Percentiles rank a stretch among this genome's conserved stretches.
Evolutionary conservation across 2,329 filamentous ascomycete genomes (phyloP).

Genomic region (Curvularia hawaiiensis): DNA sequence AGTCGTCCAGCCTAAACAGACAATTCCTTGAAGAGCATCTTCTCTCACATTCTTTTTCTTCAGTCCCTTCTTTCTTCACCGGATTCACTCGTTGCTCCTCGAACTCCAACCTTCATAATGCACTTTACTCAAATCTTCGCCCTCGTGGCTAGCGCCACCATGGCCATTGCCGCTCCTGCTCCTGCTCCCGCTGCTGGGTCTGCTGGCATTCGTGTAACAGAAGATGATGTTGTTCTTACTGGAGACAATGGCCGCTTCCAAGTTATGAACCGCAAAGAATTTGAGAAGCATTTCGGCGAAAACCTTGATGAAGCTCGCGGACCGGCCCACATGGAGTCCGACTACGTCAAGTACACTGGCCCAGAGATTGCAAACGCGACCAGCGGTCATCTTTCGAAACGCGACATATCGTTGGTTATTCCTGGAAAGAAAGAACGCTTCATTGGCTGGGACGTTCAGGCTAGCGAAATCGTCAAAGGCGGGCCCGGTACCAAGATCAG

Average conservation of each 20-base stretch:
- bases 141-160: slow-evolving; percentile 21
- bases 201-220: slow-evolving; percentile 16
- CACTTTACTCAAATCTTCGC: slow-evolving; percentile 22
- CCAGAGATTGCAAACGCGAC: slow-evolving; percentile 9
- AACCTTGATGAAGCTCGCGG: slow-evolving; percentile 19
- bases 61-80: background rate
- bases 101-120: slow-evolving; percentile 17
- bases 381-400: slow-evolving; percentile 19
- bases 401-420: slow-evolving; percentile 24
- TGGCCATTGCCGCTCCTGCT: slow-evolving; percentile 24
- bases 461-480: slow-evolving; percentile 46
- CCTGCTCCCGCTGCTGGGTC: slow-evolving; percentile 1
- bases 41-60: background rate
- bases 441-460: slow-evolving; percentile 49
- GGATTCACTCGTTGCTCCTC: slow-evolving; percentile 4
- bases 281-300: slow-evolving; percentile 23
- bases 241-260: slow-evolving; percentile 30
- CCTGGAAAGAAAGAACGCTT: slow-evolving; percentile 35
- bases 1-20: slow-evolving; percentile 1
- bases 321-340: slow-evolving; percentile 24
- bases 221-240: slow-evolving; percentile 36
- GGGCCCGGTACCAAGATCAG: slow-evolving; percentile 21
- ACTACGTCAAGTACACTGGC: slow-evolving; percentile 14
- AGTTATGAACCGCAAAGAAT: slow-evolving; percentile 31
- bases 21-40: slow-evolving; percentile 1